A percentile compares a stretch with the other conserved stretches of the same genome.
Conservation (phyloP, 179 eudicot genomes). For the Silene vulgaris region DNA sequence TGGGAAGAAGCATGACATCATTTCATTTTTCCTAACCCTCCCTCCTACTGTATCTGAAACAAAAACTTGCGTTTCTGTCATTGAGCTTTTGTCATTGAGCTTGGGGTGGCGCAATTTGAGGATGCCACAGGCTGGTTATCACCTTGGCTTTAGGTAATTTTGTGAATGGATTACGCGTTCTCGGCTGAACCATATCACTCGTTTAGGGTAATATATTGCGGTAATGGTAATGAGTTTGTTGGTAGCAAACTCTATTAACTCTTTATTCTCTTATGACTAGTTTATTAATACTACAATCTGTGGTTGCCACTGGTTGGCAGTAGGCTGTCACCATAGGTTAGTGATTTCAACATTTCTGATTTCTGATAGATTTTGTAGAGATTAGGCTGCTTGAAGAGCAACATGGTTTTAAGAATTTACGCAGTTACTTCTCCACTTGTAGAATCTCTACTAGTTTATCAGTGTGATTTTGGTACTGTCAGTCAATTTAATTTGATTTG, state of each 20-base stretch:
- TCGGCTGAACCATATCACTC: neutral
- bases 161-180: neutral
- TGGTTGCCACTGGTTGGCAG: neutral
- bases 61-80: too few relatives aligned
- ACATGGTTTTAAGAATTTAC: neutral
- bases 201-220: neutral
- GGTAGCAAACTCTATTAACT: neutral
- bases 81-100: too few relatives aligned
- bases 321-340: neutral
- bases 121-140: neutral
- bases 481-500: too few relatives aligned
- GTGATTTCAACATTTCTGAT: neutral
- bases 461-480: too few relatives aligned
- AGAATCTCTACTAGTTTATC: too few relatives aligned
- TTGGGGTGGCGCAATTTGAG: too few relatives aligned
- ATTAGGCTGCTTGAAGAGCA: neutral
- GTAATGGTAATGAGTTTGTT: neutral
- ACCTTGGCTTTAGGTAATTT: neutral
- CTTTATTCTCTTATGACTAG: neutral
- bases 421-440: neutral
- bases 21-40: too few relatives aligned
- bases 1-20: too few relatives aligned
- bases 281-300: neutral
- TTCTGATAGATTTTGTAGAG: neutral
- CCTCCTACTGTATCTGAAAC: too few relatives aligned